Conservation (phyloP, 2,329 filamentous ascomycete species). For the Pyricularia sp. region DNA sequence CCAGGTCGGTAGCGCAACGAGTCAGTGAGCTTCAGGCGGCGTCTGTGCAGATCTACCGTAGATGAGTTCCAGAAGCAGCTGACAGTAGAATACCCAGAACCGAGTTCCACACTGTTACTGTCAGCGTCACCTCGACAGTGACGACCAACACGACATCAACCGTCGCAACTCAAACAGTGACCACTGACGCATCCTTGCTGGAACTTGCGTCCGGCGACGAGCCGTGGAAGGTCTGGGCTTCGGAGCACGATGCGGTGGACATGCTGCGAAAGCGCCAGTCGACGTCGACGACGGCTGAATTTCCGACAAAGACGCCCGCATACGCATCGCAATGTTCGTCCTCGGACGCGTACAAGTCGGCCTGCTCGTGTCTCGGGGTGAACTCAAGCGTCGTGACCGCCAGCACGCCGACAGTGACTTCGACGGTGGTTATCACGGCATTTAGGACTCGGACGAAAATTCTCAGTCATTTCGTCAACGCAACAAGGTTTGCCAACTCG, state of each 20-base stretch:
- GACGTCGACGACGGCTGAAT: neutral
- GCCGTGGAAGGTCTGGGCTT: constrained; percentile 4
- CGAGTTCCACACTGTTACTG: neutral
- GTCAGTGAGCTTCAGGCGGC: neutral
- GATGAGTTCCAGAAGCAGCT: neutral
- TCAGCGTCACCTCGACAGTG: constrained; percentile 2
- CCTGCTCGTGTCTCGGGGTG: constrained; percentile 11
- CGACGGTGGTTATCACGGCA: constrained; percentile 6
- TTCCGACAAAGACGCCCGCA: constrained; percentile 3
- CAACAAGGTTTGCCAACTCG: constrained; percentile 3
- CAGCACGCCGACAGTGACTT: constrained; percentile 5
- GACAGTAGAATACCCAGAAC: neutral
- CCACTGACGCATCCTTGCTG: neutral
- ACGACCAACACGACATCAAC: constrained; percentile 5
- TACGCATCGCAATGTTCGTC: constrained; percentile 9
- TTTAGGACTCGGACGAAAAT: neutral
- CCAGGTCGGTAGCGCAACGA: neutral
- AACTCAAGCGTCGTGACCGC: constrained; percentile 7
- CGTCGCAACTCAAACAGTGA: constrained; percentile 1
- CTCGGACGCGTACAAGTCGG: constrained; percentile 8
- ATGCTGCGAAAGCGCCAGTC: constrained; percentile 1
- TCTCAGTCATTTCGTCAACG: neutral
- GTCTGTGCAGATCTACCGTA: neutral
- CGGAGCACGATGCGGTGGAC: constrained; percentile 3
- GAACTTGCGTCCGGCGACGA: neutral